Evolutionary conservation across 352 stramenopile species (phyloP), one percentile per base, ranked within the genome.

Genomic region (Pythium folliculosum): DNA sequence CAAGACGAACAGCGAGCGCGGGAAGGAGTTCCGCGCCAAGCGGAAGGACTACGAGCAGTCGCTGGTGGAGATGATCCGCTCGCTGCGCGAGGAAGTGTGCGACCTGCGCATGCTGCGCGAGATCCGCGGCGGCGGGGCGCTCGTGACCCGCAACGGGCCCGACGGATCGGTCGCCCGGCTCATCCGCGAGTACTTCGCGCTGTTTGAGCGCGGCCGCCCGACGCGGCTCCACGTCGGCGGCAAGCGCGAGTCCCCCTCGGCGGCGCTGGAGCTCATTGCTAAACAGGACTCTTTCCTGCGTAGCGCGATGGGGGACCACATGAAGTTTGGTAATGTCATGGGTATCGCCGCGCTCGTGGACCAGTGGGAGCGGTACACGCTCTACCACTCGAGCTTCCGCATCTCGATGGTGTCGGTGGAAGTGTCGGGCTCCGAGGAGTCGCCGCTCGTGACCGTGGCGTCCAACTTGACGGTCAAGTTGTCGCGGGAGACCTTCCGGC

Each of bases 1-100:
- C 67, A 90, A 85, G 63, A 84, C 68, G n/a, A 90, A 90, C 70
- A 89, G 80, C 57, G 82, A 89, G 57, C 82, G 82, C 30, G 80
- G 78, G 22, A 81, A 79, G 43, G 77, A 68, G 48, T 91, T 89
- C 60, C 82, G 82, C 37, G 78, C 77, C 5, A 82, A 81, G 38
- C 77, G 76, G 45, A 84, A 78, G 56, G 60, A 76, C 55, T 77
- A 88, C 62, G 78, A 89, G 50, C 60, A 65, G 38, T 52, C 76
- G 0, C 77, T 91, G 21, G 17, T 67, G 37, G 65, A 64, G 14
- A 44, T 78, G 23, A 61, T 76, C 48, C 21, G 50, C 56, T 65
- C 61, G 17, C 58, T 78, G 38, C 51, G 60, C 10, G 37, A 73
- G 14, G 67, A 77, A 27, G 69, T 80, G 14, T 35, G 59, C 8